Conservation (phyloP, 2,329 filamentous ascomycete genomes). For the Cytospora piceae region DNA sequence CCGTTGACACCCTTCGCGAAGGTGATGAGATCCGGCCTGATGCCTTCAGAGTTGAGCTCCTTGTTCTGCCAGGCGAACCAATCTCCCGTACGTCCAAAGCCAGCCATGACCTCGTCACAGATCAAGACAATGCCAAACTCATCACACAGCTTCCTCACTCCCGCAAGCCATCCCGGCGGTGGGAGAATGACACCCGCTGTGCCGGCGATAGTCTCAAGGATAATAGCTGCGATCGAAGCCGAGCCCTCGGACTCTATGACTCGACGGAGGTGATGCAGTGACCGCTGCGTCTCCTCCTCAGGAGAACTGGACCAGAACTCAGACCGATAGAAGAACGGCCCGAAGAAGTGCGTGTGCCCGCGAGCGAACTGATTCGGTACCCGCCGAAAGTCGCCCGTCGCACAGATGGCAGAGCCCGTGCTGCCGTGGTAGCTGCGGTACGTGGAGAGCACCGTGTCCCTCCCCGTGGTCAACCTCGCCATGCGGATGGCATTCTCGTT, state of each 20-base stretch:
- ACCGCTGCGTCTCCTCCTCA: conserved; percentile 26
- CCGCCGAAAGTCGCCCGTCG: conserved; percentile 34
- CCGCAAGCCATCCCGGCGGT: conserved; percentile 24
- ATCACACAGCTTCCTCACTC: conserved; percentile 26
- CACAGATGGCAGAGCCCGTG: conserved; percentile 30
- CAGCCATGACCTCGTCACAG: conserved; percentile 30
- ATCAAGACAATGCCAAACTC: conserved; percentile 29
- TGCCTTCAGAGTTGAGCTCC: conserved; percentile 23
- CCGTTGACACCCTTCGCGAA: conserved; percentile 30
- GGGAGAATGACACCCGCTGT: conserved; percentile 28
- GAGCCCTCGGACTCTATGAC: conserved; percentile 29
- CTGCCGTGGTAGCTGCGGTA: conserved; percentile 35
- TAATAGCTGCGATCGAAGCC: conserved; percentile 17
- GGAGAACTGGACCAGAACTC: conserved; percentile 28
- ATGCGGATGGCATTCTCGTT: conserved; percentile 30
- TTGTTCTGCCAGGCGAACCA: conserved; percentile 30
- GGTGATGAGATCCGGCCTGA: conserved; percentile 24
- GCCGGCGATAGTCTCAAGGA: conserved; percentile 26
- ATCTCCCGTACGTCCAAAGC: conserved; percentile 27
- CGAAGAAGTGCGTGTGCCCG: conserved; percentile 30
- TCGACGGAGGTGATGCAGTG: conserved; percentile 27
- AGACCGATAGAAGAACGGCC: conserved; percentile 26
- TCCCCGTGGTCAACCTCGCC: conserved; percentile 27
- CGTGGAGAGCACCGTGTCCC: conserved; percentile 30
- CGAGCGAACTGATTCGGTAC: conserved; percentile 31